Evolutionary conservation across 179 eudicot genomes (phyloP), one percentile per base, ranked within the genome.

Genomic region (Corrigiola litoralis): DNA sequence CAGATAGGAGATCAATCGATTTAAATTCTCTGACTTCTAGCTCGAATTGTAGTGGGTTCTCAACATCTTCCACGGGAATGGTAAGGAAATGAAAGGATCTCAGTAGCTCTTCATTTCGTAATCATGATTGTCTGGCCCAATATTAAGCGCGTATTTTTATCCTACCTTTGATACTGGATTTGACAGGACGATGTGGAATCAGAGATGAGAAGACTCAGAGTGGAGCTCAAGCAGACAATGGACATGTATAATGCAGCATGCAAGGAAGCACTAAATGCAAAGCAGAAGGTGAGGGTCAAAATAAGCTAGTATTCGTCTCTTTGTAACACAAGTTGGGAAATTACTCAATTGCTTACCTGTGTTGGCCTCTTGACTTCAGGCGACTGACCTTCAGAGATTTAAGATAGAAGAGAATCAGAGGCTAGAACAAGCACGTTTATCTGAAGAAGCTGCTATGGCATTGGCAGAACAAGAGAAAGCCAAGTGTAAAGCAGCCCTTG

Each of bases 221-320:
- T 69, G 41, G 92, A 86, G 72, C 88, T 95, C 38, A 80, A 80
- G 81, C 91, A 87, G 72, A 95, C 96, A 20, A 95, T 95, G 88
- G 87, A 88, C 5, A 85, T 91, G 97, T 95, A 91, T 61, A 91
- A 88, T 65, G 72, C 87, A 48, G 99, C 97, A 27, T 91, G 95
- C 81, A 88, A 72, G 73, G 99, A 95, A 82, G 97, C 97, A 71
- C 68, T 84, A 32, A 64, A 76, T 29, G 99, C 97, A 37, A 83
- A 85, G 72, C 84, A 91, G 29, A 86, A 81, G 91, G 98, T 75
- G 14, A 65, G 10, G 34, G n/a, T n/a, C n/a, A n/a, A 16, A 20
- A 18, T 21, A 16, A 20, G 21, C 27, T 8, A 33, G 48, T 31
- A 20, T n/a, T 21, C 5, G 1, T 20, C 14, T 40, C 40, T 37